Conservation (phyloP, 306 rosid genomes). For the Pterocarpus macrocarpus region DNA sequence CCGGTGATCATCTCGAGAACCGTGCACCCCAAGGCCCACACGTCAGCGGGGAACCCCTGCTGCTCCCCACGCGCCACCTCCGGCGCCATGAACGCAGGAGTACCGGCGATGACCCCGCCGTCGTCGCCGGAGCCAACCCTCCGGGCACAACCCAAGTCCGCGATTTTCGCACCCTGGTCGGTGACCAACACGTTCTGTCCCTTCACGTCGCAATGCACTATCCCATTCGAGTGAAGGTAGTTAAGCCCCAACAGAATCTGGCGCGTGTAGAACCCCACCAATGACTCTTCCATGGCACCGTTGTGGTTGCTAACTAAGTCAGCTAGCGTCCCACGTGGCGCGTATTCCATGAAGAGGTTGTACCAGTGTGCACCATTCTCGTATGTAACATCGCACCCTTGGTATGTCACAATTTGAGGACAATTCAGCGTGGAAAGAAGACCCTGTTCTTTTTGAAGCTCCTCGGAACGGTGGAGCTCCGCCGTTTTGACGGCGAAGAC, state of each 20-base stretch:
- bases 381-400: constrained; percentile 65
- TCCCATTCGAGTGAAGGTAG: constrained; percentile 70
- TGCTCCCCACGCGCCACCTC: constrained; percentile 93
- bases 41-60: constrained; percentile 82
- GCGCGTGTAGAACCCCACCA: constrained; percentile 56
- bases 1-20: constrained; percentile 89
- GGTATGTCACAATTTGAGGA: constrained; percentile 63
- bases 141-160: constrained; percentile 88
- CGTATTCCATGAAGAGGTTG: constrained; percentile 82
- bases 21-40: constrained; percentile 93
- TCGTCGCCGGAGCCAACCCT: constrained; percentile 22
- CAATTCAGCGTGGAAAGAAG: constrained; percentile 64
- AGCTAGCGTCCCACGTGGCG: constrained; percentile 66
- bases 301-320: constrained; percentile 47
- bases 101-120: constrained; percentile 57
- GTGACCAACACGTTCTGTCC: constrained; percentile 70
- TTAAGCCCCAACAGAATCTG: constrained; percentile 67
- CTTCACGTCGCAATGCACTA: constrained; percentile 93
- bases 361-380: constrained; percentile 66
- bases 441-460: constrained; percentile 62
- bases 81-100: constrained; percentile 92
- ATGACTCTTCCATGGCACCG: constrained; percentile 59
- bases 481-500: constrained; percentile 71
- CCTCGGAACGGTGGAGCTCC: constrained; percentile 61
- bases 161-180: constrained; percentile 68